A percentile compares a stretch with the other conserved stretches of the same genome.
phyloP scores from a whole-genome alignment of 2,329 filamentous ascomycete species.

The Anisogramma anomala region DNA sequence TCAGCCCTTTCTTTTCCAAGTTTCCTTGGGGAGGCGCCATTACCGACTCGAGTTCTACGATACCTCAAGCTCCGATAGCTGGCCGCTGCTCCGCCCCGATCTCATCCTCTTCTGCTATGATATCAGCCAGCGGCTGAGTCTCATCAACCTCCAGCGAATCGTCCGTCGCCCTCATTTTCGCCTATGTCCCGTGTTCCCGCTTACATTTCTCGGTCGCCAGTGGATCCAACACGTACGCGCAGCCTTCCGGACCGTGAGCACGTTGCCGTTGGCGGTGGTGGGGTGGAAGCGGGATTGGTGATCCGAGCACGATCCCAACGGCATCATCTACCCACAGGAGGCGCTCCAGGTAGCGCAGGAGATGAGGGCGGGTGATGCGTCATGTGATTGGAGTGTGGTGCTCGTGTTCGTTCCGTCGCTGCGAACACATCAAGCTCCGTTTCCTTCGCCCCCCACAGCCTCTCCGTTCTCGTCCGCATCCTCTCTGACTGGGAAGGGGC shows the following conservation, averaged over 20 bases:
- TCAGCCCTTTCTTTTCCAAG: constrained; percentile 49
- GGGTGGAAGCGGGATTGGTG: constrained; percentile 51
- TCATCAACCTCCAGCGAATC: constrained; percentile 46
- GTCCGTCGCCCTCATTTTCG: constrained; percentile 27
- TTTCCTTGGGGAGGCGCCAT: constrained; percentile 32
- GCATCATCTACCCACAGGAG: constrained; percentile 50
- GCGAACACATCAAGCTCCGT: constrained; percentile 18
- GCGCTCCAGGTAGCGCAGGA: constrained; percentile 44
- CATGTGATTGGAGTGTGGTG: constrained; percentile 28
- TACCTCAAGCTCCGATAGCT: constrained; percentile 46
- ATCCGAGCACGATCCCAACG: constrained; percentile 46
- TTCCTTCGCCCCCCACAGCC: constrained; percentile 25
- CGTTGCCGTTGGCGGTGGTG: constrained; percentile 43
- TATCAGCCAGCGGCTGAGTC: constrained; percentile 45
- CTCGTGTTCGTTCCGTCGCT: background rate
- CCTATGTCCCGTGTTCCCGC: background rate
- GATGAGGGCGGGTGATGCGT: constrained; percentile 44
- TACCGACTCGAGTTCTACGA: constrained; percentile 50
- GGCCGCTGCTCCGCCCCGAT: constrained; percentile 47
- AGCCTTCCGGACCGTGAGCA: constrained; percentile 35
- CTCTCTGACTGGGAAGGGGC: constrained; percentile 29
- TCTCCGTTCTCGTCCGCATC: constrained; percentile 22
- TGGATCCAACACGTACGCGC: constrained; percentile 45
- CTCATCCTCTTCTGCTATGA: constrained; percentile 50
- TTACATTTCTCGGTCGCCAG: constrained; percentile 27